Evolutionary conservation across 805 yeast genomes (phyloP), one percentile per base, ranked within the genome.

Genomic region (Saturnispora sekii): DNA sequence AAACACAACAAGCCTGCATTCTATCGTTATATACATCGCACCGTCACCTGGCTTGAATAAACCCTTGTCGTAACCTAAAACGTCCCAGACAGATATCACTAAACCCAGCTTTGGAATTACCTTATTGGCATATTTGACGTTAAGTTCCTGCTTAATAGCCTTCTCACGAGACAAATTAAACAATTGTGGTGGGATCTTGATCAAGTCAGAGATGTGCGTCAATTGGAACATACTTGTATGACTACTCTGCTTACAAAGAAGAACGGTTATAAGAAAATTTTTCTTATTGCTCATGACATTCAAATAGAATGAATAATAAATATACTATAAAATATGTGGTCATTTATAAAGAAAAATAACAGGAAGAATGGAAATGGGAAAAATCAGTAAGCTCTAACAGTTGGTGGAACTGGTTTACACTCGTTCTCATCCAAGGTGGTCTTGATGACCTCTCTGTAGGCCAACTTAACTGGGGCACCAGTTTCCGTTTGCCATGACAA

Each of bases 321-420:
- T 21, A 21, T 21, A 21, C 26, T 21, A 21, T 21, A 21, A 21
- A 21, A 21, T 21, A 21, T 21, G 26, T 21, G 26, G 26, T 21
- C 26, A 21, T 21, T 21, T 21, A 21, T 21, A 21, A 21, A 6
- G 26, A 21, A 21, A 21, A 21, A 21, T 21, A 21, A 21, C 26
- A 21, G 33, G 34, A 16, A 28, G 41, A 5, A 15, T 12, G 37
- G 17, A 14, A 34, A 7, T 18, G 5, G 18, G 5, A 14, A 15
- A n/a, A 26, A 21, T 48, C 80, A 90, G 67, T 90, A 90, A 51
- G 87, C 88, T 78, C 98, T 90, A 70, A 84, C 81, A 47, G 95
- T 93, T 48, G 97, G 97, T 54, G 97, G 97, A 52, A 90, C 96
- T 41, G 95, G 73, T 69, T 87, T 84, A 77, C 96, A 88, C 68